phyloP scores from a whole-genome alignment of 2,329 filamentous ascomycete genomes.

The Hypoxylon sp. region DNA sequence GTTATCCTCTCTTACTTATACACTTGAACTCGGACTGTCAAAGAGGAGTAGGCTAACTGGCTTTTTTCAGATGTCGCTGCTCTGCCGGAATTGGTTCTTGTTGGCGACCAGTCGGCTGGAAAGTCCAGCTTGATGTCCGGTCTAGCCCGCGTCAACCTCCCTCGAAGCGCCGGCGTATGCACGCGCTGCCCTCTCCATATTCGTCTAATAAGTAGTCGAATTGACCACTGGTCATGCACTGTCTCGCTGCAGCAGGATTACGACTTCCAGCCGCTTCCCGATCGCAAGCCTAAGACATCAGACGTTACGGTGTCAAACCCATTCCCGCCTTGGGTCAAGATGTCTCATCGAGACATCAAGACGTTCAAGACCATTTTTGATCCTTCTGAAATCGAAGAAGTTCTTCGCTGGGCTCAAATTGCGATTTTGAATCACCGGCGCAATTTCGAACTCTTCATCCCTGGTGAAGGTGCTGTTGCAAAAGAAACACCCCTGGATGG shows the following conservation, averaged over 20 bases:
- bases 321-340: constrained; percentile 75
- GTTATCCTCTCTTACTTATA: not conserved
- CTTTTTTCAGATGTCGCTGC: constrained; percentile 65
- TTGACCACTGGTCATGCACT: constrained; percentile 74
- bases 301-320: constrained; percentile 65
- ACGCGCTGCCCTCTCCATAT: constrained; percentile 87
- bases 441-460: constrained; percentile 66
- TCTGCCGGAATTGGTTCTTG: constrained; percentile 83
- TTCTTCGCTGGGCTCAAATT: constrained; percentile 80
- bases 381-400: constrained; percentile 73
- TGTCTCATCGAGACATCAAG: constrained; percentile 59
- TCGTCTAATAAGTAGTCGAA: constrained; percentile 70
- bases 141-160: constrained; percentile 70
- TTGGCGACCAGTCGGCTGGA: constrained; percentile 87
- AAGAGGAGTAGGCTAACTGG: not conserved
- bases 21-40: not conserved
- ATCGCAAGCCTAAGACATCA: constrained; percentile 58
- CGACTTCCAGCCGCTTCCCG: constrained; percentile 60
- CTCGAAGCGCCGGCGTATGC: constrained; percentile 66
- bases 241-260: constrained; percentile 78
- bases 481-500: constrained; percentile 54
- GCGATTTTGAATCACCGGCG: constrained; percentile 78
- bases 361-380: constrained; percentile 75
- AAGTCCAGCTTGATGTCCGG: constrained; percentile 74
- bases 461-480: constrained; percentile 59